phyloP scores from a whole-genome alignment of 2,329 filamentous ascomycete genomes.

The Calcarisporium arbuscula region DNA sequence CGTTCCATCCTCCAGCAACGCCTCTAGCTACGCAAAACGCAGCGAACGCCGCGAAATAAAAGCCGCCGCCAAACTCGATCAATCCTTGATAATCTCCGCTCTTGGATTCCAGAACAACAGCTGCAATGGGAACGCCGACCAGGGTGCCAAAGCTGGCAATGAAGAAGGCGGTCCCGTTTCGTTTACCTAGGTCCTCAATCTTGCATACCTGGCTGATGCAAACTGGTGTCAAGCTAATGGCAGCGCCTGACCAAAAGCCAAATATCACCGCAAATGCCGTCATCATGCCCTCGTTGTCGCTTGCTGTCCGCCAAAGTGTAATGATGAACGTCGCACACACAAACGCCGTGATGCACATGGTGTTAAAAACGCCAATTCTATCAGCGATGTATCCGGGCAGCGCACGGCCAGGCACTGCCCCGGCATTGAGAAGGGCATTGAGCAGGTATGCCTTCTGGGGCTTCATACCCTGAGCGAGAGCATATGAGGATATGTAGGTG shows the following conservation, averaged over 20 bases:
- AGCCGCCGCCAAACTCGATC: conserved; percentile 42
- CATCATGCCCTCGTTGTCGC: conserved; percentile 39
- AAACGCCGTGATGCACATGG: conserved; percentile 53
- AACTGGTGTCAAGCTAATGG: conserved; percentile 65
- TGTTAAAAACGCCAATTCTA: conserved; percentile 62
- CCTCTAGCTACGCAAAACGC: conserved; percentile 15
- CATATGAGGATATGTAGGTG: conserved; percentile 62
- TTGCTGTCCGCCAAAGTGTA: conserved; percentile 55
- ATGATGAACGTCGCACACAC: conserved; percentile 38
- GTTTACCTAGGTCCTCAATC: conserved; percentile 61
- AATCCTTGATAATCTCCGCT: conserved; percentile 43
- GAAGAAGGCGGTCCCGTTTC: conserved; percentile 65
- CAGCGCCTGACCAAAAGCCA: conserved; percentile 64
- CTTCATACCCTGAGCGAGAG: conserved; percentile 46
- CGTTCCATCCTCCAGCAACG: conserved; percentile 14
- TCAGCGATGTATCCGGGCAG: conserved; percentile 64
- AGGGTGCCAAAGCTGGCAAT: conserved; percentile 56
- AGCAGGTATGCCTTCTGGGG: conserved; percentile 57
- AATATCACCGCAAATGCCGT: conserved; percentile 59
- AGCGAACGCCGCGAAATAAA: conserved; percentile 20
- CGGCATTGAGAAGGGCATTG: conserved; percentile 63
- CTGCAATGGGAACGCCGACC: conserved; percentile 53
- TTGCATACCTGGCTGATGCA: conserved; percentile 65
- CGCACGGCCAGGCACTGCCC: conserved; percentile 60
- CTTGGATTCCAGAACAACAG: conserved; percentile 38